Evolutionary conservation across 192 early-diverging fungal genomes (phyloP).

Genomic region (Gaertneriomyces sp.): DNA sequence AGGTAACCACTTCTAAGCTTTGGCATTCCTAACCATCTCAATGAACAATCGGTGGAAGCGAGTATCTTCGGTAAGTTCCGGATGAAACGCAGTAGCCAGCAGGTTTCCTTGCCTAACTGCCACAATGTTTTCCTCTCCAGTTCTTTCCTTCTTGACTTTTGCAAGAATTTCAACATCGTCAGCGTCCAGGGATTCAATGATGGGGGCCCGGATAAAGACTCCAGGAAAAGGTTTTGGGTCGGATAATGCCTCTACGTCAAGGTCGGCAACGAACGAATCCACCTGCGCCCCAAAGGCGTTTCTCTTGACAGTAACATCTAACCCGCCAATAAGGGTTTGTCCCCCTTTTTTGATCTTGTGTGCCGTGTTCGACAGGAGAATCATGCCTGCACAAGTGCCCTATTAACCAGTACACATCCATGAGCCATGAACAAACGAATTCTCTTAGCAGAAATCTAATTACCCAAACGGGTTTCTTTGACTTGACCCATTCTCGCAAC

Average conservation of each 20-base stretch:
- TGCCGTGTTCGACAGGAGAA: slow-evolving; percentile 77
- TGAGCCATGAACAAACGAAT: background rate
- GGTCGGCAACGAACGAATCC: slow-evolving; percentile 78
- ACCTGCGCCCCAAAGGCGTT: slow-evolving; percentile 95
- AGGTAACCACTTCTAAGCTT: background rate
- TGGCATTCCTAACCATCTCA: slow-evolving; percentile 23
- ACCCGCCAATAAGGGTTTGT: slow-evolving; percentile 77
- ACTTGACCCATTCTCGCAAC: slow-evolving; percentile 72
- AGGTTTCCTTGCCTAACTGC: slow-evolving; percentile 86
- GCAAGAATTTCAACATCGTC: slow-evolving; percentile 72
- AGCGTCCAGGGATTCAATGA: slow-evolving; percentile 68
- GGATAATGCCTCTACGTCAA: slow-evolving; percentile 56
- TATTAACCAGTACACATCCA: slow-evolving; percentile 3
- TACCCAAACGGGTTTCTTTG: slow-evolving; percentile 74
- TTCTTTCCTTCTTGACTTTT: slow-evolving; percentile 45
- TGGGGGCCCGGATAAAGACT: slow-evolving; percentile 95
- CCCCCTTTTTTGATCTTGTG: slow-evolving; percentile 78
- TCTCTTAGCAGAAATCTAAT: background rate
- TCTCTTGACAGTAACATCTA: slow-evolving; percentile 79
- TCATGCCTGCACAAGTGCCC: slow-evolving; percentile 97
- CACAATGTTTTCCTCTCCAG: slow-evolving; percentile 61
- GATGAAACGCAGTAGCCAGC: slow-evolving; percentile 92
- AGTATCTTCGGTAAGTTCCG: slow-evolving; percentile 87
- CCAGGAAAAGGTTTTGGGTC: slow-evolving; percentile 46
- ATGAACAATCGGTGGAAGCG: slow-evolving; percentile 87